Evolutionary conservation across 495 filamentous ascomycete species (phyloP).

Genomic region (Hyaloscypha finlandica): DNA sequence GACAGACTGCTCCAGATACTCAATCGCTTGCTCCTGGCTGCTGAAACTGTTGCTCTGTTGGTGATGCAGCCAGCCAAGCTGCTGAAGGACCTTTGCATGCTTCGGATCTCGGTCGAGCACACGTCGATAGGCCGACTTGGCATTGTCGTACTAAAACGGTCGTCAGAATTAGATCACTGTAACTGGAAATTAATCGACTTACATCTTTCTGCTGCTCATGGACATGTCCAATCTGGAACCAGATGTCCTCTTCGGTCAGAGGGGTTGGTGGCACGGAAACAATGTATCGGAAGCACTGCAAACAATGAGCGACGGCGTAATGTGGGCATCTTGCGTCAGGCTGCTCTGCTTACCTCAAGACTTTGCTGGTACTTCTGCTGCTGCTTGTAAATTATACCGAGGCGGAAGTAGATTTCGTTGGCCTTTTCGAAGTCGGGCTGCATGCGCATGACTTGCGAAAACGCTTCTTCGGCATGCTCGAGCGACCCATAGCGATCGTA

Average conservation of each 20-base stretch:
- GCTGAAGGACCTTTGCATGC: constrained; percentile 97
- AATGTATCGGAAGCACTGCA: constrained; percentile 96
- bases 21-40: constrained; percentile 94
- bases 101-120: constrained; percentile 95
- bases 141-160: constrained; percentile 75
- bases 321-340: constrained; percentile 13
- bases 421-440: constrained; percentile 97
- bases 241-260: constrained; percentile 96
- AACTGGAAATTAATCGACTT: constrained; percentile 42
- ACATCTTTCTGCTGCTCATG: constrained; percentile 99
- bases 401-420: constrained; percentile 97
- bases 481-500: constrained; percentile 97
- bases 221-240: constrained; percentile 99
- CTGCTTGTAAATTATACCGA: constrained; percentile 99
- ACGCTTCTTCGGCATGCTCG: constrained; percentile 97
- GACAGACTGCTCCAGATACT: constrained; percentile 97
- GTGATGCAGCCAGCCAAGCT: constrained; percentile 97
- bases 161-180: not conserved
- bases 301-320: constrained; percentile 33
- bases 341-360: constrained; percentile 68
- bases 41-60: constrained; percentile 87
- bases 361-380: constrained; percentile 93
- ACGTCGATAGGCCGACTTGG: constrained; percentile 86
- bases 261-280: constrained; percentile 90
- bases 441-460: constrained; percentile 99